Evolutionary conservation across 306 rosid genomes (phyloP).

Genomic region (Psophocarpus tetragonolobus): DNA sequence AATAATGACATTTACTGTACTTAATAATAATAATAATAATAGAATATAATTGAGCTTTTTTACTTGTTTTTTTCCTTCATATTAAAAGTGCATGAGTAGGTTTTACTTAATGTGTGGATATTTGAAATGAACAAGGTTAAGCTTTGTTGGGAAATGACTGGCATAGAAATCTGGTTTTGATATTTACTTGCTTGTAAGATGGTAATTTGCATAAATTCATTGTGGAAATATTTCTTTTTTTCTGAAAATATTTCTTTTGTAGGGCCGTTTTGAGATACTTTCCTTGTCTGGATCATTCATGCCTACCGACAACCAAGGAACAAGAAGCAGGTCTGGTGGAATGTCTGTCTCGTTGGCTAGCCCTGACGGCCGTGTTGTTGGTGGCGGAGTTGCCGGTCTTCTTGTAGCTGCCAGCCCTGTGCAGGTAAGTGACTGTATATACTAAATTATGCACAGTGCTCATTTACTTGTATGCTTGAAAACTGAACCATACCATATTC

Average conservation of each 20-base stretch:
- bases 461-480: not conserved
- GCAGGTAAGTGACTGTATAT: constrained; percentile 48
- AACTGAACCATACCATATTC: not conserved
- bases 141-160: not conserved
- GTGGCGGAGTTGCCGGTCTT: constrained; percentile 79
- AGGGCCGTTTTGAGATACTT: constrained; percentile 89
- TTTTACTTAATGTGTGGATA: not conserved
- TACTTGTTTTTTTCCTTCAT: too few species aligned
- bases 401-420: constrained; percentile 81
- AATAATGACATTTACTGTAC: too few species aligned
- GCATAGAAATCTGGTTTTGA: not conserved
- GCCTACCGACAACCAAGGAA: constrained; percentile 76
- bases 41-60: too few species aligned
- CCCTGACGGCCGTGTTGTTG: constrained; percentile 74
- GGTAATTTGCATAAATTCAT: not conserved
- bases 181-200: not conserved
- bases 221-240: constrained; percentile 5
- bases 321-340: constrained; percentile 77
- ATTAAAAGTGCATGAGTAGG: too few species aligned
- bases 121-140: not conserved
- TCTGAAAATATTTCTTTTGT: constrained; percentile 22
- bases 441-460: not conserved
- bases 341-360: constrained; percentile 75
- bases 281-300: constrained; percentile 75
- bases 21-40: too few species aligned